Evolutionary conservation across 1,284 basidiomycete genomes (phyloP).

Genomic region (Flammula alnicola): DNA sequence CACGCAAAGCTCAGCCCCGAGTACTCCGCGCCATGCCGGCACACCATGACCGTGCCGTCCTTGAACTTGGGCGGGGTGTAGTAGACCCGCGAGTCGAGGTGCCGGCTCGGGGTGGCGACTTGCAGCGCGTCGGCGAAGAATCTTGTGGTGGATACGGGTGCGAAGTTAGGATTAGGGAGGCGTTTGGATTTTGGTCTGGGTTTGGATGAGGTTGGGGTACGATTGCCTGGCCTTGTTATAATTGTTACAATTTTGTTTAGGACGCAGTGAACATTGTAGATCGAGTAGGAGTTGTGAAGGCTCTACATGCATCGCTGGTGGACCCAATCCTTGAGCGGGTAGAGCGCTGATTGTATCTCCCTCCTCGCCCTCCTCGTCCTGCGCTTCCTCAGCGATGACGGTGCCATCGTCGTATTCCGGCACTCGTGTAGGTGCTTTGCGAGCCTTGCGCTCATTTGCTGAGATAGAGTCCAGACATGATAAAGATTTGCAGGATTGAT

Average conservation of each 20-base stretch:
- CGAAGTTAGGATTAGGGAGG: constrained; percentile 58
- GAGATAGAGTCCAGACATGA: constrained; percentile 75
- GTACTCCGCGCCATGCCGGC: constrained; percentile 95
- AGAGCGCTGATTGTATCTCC: constrained; percentile 67
- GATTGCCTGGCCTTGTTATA: constrained; percentile 1
- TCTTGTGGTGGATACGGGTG: constrained; percentile 74
- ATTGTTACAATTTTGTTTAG: neutral
- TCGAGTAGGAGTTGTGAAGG: constrained; percentile 13
- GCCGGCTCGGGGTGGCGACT: constrained; percentile 64
- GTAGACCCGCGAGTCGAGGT: constrained; percentile 76
- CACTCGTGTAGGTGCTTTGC: constrained; percentile 54
- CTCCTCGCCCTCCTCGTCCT: constrained; percentile 65
- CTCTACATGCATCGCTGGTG: constrained; percentile 64
- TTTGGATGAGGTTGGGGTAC: constrained; percentile 26
- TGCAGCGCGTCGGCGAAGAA: constrained; percentile 82
- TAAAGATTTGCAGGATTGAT: neutral
- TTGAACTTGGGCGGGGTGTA: constrained; percentile 64
- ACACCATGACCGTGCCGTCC: constrained; percentile 76
- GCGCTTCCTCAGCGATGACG: constrained; percentile 55
- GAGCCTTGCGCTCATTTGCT: constrained; percentile 65
- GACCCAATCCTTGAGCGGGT: constrained; percentile 58
- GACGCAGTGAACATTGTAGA: constrained; percentile 15
- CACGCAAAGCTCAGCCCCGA: constrained; percentile 89
- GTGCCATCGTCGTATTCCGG: constrained; percentile 47
- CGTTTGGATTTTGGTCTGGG: constrained; percentile 33